Base-by-base conservation (phyloP, 2,329 filamentous ascomycete genomes). In the Incumbomyces delicatus region DNA sequence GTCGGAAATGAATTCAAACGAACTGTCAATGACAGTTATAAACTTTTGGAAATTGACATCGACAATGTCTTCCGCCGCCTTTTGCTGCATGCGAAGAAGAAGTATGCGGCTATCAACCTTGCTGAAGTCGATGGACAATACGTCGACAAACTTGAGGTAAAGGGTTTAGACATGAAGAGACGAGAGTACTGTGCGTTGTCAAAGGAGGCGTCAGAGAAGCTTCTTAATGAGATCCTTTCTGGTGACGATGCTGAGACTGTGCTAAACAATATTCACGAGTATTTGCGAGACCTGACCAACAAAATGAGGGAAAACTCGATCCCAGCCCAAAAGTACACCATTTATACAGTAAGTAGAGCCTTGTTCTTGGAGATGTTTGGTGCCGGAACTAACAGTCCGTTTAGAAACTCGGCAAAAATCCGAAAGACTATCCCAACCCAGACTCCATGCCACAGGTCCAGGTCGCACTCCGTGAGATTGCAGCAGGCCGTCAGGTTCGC, bases 381-480 rank as follows among this genome's bases (percentile, higher is more conserved):
- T n/a, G 22, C 22, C 20, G 27, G 5, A 44, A 48, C 52, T 53
- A 32, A 50, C 36, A n/a, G 16, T 3, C 16, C 7, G 27, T 40
- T 8, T 47, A 73, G 71, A 94, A 96, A 73, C 85, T 98, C 47
- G 92, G 92, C 56, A 98, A 98, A 64, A 78, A 83, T 30, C 92
- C 92, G 2, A 83, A 83, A 53, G 89, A 96, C 53, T 98, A 98
- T 59, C 90, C 90, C 45, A 95, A 95, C 61, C 85, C 83, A 44
- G 87, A 90, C 62, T 85, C 81, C 34, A 96, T 98, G 92, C 92
- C 92, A 2, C 90, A 95, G 48, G 90, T 95, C 1, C 92, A 98
- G 63, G 92, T 98, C 6, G 92, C 92, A 6, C 75, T 96, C 17
- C 83, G 88, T 34, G 87, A 94, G 54, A 77, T 94, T 49, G 83